Conservation (phyloP, 2,329 filamentous ascomycete genomes). For the Beauveria asiatica region DNA sequence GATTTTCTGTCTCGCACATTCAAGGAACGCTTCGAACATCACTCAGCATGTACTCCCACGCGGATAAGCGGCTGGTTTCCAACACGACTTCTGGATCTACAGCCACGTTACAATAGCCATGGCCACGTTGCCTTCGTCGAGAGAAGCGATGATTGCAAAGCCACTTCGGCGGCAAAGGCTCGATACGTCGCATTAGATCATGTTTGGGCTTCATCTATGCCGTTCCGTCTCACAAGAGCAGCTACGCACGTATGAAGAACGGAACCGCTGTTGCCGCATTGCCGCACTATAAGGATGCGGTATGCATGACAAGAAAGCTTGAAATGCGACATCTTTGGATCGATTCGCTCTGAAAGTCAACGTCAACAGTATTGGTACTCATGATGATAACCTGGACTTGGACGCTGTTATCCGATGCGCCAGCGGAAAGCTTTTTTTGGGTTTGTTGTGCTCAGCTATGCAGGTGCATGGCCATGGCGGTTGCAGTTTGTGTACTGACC, state of each 20-base stretch:
- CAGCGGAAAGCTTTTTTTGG: no score
- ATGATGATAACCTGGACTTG: not conserved
- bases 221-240: not conserved
- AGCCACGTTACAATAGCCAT: not conserved
- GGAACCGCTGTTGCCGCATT: not conserved
- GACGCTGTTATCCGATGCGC: no score
- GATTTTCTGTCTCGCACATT: not conserved
- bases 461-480: no score
- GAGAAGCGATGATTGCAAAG: not conserved
- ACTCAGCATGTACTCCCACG: not conserved
- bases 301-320: not conserved
- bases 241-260: not conserved
- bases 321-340: not conserved
- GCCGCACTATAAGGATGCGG: not conserved
- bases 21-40: not conserved
- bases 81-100: not conserved
- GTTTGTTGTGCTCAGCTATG: no score
- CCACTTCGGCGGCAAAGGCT: not conserved
- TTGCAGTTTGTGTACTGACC: no score
- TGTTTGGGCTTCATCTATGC: not conserved
- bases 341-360: not conserved
- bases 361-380: not conserved
- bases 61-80: not conserved
- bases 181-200: not conserved
- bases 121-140: not conserved